Base-by-base conservation (phyloP, 1,284 basidiomycete genomes). In the Tilletia indica region DNA sequence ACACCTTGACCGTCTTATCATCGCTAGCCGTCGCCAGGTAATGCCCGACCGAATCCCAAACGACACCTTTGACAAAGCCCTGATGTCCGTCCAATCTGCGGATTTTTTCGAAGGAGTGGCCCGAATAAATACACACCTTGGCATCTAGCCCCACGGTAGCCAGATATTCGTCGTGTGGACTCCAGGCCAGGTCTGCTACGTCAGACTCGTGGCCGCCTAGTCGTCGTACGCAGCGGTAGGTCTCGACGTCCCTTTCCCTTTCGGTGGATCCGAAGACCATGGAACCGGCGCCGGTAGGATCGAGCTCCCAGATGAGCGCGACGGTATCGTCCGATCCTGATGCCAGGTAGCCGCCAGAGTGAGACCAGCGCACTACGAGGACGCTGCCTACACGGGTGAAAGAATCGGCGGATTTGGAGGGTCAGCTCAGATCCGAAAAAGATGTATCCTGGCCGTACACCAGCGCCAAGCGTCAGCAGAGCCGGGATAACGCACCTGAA, bases 51-150 rank as follows among this genome's bases (percentile, higher is more conserved):
- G 97, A 96, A 85, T 99, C 97, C 90, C 95, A 99, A 79, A 93
- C 94, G 67, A 99, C 93, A 70, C 97, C 97, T 85, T 99, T 99
- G 78, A 99, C 94, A 84, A 98, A 98, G 4, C 95, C 95, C 80
- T 93, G 90, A 83, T 99, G 97, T 70, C 90, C 89, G 72, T 93
- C 92, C 45, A 99, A 89, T 81, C 91, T 93, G 64, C 89, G 87
- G 66, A 98, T 84, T 16, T 75, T 58, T n/a, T 82, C 82, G 49
- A 84, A 84, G 19, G 69, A 76, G 72, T 73, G 48, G 58, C 81
- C 82, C 34, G 77, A 78, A 94, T 95, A 99, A 45, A 99, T 90
- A 72, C 95, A 88, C 34, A 97, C 92, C 70, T 90, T 89, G 4
- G 92, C 94, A 84, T 99, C 96, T 70, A 98, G 87, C 0, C 94